These are phyloP conservation scores for Thuidium tamariscinum DNA, from an alignment of 225 moss, liverwort and hornwort species.

Conservation along the genomic window DNA sequence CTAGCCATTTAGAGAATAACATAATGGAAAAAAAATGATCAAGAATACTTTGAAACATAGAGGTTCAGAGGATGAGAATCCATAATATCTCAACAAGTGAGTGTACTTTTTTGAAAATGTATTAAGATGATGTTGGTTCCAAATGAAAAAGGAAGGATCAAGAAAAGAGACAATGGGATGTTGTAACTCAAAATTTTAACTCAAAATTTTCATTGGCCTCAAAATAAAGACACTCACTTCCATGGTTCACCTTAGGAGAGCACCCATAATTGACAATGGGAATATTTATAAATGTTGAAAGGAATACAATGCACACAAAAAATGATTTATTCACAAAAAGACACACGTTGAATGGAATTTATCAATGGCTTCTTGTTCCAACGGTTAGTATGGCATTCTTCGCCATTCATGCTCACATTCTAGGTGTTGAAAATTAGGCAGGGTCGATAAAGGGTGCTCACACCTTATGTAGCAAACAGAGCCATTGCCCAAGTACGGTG, in stretches of 20 bases:
- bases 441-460: not conserved
- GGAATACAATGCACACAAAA: not conserved
- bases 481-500: not conserved
- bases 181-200: too few species aligned
- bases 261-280: not conserved
- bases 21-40: not conserved
- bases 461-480: not conserved
- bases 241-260: not conserved
- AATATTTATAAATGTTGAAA: not conserved
- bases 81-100: too few species aligned
- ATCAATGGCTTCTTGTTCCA: not conserved
- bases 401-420: not conserved
- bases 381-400: too few species aligned
- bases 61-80: too few species aligned
- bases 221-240: not conserved
- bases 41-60: too few species aligned
- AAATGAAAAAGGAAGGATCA: too few species aligned
- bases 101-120: too few species aligned
- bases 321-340: not conserved
- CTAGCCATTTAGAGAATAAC: not conserved
- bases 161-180: too few species aligned
- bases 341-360: not conserved
- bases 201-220: not conserved
- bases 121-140: too few species aligned
- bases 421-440: not conserved